phyloP scores from a whole-genome alignment of 2,329 filamentous ascomycete species.

The Alternaria tenuissima region DNA sequence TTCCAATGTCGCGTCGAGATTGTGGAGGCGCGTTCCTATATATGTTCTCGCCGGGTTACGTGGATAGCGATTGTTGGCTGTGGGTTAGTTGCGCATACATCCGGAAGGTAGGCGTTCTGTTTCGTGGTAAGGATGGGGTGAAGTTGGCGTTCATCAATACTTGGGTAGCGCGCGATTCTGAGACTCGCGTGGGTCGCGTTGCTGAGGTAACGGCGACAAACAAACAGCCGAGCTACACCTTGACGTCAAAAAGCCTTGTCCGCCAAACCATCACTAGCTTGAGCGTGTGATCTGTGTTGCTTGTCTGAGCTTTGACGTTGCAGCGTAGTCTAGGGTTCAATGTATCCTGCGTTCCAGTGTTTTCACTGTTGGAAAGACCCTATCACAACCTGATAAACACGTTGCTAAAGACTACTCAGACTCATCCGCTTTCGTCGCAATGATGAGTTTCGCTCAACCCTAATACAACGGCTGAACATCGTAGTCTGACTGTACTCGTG shows the following conservation, averaged over 20 bases:
- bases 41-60: conserved; percentile 27
- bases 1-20: conserved; percentile 30
- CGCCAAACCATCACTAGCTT: background rate
- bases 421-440: background rate
- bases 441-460: background rate
- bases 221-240: conserved; percentile 16
- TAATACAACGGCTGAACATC: background rate
- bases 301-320: background rate
- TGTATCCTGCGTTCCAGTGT: too few species aligned
- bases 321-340: background rate
- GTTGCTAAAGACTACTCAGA: background rate
- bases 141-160: conserved; percentile 25
- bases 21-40: conserved; percentile 30
- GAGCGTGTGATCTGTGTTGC: background rate
- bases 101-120: conserved; percentile 38
- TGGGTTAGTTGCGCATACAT: conserved; percentile 52
- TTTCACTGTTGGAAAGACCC: background rate
- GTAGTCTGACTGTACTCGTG: background rate
- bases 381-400: background rate
- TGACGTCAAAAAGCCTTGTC: background rate
- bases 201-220: conserved; percentile 33
- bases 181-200: conserved; percentile 37
- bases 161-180: conserved; percentile 30
- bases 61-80: conserved; percentile 51
- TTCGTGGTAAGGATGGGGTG: conserved; percentile 48